Evolutionary conservation across 1,284 basidiomycete genomes (phyloP), one percentile per base, ranked within the genome.

Genomic region (Xerocomus minutiporus): DNA sequence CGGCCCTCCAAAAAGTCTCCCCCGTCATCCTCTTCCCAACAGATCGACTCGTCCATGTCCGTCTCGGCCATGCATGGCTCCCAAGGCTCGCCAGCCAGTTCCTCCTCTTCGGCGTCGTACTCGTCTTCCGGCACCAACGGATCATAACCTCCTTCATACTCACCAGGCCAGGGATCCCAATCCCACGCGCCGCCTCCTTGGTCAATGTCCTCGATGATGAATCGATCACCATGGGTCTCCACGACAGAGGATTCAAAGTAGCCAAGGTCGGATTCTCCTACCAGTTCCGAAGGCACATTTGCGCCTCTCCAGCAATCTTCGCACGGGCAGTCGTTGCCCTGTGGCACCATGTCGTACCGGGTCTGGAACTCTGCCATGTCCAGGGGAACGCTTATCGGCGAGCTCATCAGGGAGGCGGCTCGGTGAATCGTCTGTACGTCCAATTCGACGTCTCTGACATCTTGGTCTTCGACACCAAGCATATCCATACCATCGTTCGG

Each of bases 1-100:
- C 77, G 74, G 23, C 81, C 81, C 61, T 81, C 74, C 29, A 67
- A 57, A 63, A 78, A 76, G 59, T 45, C 54, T 6, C 47, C 29
- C 39, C 36, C 36, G 15, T 40, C 54, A 20, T 48, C 43, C 15
- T 46, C 57, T 23, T 34, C 34, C 23, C 20, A 28, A 20, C 29
- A 53, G 6, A 44, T 45, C 29, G 52, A 52, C n/a, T 15, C 46
- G 0, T 38, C 42, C 26, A 29, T 8, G 26, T 42, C 41, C 23
- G 39, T 40, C 23, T 40, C 39, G 5, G 2, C 23, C 39, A 15
- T 40, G 6, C 40, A 41, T 5, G 25, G 8, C 12, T 26, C 39
- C 12, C 39, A 28, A 42, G 25, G 25, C 25, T 42, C 34, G 13
- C 7, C 25, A 36, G 1, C 25, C 11, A 42, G 28, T 4, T 2